Conservation (phyloP, 805 yeast genomes). For the Myxozyma neotropica region DNA sequence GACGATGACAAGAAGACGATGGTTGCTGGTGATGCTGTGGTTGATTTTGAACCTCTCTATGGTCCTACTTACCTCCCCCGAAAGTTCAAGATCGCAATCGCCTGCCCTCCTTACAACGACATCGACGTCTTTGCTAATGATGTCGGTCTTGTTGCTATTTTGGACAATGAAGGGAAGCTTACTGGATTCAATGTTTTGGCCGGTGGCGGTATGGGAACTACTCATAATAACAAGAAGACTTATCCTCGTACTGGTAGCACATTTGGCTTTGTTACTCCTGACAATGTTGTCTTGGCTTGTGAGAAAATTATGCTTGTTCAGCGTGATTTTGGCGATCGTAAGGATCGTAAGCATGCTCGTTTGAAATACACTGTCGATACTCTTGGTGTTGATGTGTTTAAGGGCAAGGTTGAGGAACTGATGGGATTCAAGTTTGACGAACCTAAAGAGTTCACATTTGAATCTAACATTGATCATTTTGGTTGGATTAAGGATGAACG, state of each 20-base stretch:
- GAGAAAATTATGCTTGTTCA: conserved; percentile 93
- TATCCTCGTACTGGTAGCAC: conserved; percentile 92
- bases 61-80: conserved; percentile 88
- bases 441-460: conserved; percentile 72
- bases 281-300: conserved; percentile 73
- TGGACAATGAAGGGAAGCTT: conserved; percentile 52
- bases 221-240: conserved; percentile 94
- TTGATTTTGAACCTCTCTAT: conserved; percentile 82
- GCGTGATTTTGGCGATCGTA: conserved; percentile 92
- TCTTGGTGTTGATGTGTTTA: conserved; percentile 84
- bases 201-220: conserved; percentile 99
- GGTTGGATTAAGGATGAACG: conserved; percentile 72
- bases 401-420: conserved; percentile 75
- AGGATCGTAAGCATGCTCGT: conserved; percentile 96
- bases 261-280: conserved; percentile 73
- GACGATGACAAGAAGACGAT: conserved; percentile 72
- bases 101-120: conserved; percentile 95
- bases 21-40: conserved; percentile 84
- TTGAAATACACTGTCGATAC: conserved; percentile 95
- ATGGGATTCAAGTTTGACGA: conserved; percentile 76
- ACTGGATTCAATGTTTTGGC: conserved; percentile 87
- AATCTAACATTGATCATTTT: conserved; percentile 84
- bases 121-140: conserved; percentile 97
- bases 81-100: conserved; percentile 91
- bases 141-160: conserved; percentile 87